Evolutionary conservation across 2,329 filamentous ascomycete genomes (phyloP).

Genomic region (Botrytis fabae): DNA sequence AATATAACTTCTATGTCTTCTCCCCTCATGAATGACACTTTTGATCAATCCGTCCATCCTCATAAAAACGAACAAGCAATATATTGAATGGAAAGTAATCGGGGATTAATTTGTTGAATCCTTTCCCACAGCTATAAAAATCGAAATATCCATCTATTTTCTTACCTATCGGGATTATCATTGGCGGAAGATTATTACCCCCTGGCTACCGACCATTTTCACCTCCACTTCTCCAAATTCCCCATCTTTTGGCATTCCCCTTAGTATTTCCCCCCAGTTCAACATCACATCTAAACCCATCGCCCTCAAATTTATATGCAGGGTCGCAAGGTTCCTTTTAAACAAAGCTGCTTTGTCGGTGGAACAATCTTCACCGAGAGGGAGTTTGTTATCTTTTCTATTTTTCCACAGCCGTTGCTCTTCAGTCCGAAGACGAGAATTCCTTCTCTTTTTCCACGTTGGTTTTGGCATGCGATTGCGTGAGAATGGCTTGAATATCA

Average conservation of each 20-base stretch:
- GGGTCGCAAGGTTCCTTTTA: constrained; percentile 5
- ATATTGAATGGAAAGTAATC: neutral
- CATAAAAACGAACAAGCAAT: neutral
- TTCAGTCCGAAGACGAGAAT: neutral
- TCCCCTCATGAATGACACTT: neutral
- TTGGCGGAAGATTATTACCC: constrained; percentile 25
- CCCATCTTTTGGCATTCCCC: constrained; percentile 21
- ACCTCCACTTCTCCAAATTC: constrained; percentile 24
- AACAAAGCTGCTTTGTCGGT: constrained; percentile 16
- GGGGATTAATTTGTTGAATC: neutral
- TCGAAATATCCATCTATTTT: constrained; percentile 9
- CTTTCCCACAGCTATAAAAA: neutral
- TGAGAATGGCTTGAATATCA: neutral
- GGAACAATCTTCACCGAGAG: constrained; percentile 26
- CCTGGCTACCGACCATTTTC: constrained; percentile 17
- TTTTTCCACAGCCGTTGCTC: constrained; percentile 16
- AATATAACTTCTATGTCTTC: too few relatives aligned
- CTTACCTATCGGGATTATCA: neutral
- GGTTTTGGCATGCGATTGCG: neutral
- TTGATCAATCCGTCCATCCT: neutral
- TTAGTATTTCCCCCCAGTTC: constrained; percentile 5
- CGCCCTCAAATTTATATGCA: constrained; percentile 19
- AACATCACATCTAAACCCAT: constrained; percentile 12
- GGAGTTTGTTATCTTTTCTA: constrained; percentile 4
- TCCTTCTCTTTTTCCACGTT: constrained; percentile 1